Evolutionary conservation across 75 land plant genomes (phyloP).

Genomic region (Picea glauca): DNA sequence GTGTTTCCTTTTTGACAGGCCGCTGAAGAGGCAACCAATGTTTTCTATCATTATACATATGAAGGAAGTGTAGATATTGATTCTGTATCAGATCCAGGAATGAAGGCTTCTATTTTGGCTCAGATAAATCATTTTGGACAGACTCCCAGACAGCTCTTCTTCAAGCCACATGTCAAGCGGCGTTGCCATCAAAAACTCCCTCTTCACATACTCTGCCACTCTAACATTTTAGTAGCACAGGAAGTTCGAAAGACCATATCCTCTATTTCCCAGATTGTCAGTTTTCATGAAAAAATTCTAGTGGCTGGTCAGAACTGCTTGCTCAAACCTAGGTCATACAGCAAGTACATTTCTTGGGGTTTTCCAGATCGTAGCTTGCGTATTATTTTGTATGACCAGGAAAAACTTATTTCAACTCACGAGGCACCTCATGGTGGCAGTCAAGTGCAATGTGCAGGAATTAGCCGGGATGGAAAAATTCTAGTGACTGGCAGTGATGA

Average conservation of each 20-base stretch:
- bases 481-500: slow-evolving; percentile 94
- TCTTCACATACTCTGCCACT: slow-evolving; percentile 55
- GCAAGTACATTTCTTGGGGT: slow-evolving; percentile 91
- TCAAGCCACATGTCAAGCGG: slow-evolving; percentile 90
- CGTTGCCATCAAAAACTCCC: slow-evolving; percentile 62
- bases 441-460: slow-evolving; percentile 80
- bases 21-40: slow-evolving; percentile 98
- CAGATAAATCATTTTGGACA: slow-evolving; percentile 99
- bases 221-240: slow-evolving; percentile 48
- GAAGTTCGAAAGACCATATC: slow-evolving; percentile 61
- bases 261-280: slow-evolving; percentile 76
- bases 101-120: slow-evolving; percentile 98
- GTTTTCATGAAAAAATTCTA: slow-evolving; percentile 67
- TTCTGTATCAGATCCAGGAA: slow-evolving; percentile 84
- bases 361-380: slow-evolving; percentile 93
- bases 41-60: slow-evolving; percentile 96
- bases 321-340: slow-evolving; percentile 79
- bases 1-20: slow-evolving; percentile 47
- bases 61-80: slow-evolving; percentile 99
- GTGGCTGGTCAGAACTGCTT: slow-evolving; percentile 67
- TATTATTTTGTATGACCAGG: slow-evolving; percentile 88
- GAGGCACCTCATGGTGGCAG: slow-evolving; percentile 96
- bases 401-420: slow-evolving; percentile 93
- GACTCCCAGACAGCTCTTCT: slow-evolving; percentile 95
- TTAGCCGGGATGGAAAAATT: slow-evolving; percentile 86